A percentile compares a stretch with the other conserved stretches of the same genome.
Conservation (phyloP, 768 basidiomycete genomes). For the Boletus vermiculosoides region DNA sequence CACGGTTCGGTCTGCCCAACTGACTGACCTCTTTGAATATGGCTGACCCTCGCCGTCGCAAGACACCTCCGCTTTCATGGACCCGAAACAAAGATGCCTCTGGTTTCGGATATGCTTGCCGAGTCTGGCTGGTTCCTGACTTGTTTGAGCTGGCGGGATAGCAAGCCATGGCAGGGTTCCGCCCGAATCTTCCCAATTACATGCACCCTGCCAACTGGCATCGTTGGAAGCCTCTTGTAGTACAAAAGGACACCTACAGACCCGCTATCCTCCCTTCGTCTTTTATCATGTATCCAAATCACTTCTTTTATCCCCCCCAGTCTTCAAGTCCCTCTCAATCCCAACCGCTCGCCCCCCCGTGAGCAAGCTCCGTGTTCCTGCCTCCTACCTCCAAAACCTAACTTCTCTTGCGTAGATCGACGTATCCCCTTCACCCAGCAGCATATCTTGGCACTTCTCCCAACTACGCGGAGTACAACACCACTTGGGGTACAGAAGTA, state of each 20-base stretch:
- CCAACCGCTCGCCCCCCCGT: background rate
- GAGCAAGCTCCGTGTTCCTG: background rate
- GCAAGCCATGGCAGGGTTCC: background rate
- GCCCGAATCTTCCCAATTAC: background rate
- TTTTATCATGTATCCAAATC: background rate
- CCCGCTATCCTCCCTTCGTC: too few relatives aligned
- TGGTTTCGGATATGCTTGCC: background rate
- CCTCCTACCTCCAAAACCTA: background rate
- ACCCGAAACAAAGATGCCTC: background rate
- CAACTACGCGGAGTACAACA: background rate
- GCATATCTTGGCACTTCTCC: background rate
- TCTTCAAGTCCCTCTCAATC: background rate
- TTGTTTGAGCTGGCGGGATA: background rate
- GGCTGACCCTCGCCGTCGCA: background rate
- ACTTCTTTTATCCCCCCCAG: too few relatives aligned
- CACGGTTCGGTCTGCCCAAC: background rate
- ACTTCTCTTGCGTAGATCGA: background rate
- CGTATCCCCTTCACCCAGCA: background rate
- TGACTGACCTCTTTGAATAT: background rate
- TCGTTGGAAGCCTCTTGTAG: constrained; percentile 6
- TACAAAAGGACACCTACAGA: background rate
- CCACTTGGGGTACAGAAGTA: constrained; percentile 7
- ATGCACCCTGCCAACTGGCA: background rate
- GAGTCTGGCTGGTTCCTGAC: background rate
- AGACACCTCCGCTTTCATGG: background rate